Evolutionary conservation across 2,329 filamentous ascomycete genomes (phyloP), one percentile per base, ranked within the genome.

Genomic region (Rhinocladiella similis): DNA sequence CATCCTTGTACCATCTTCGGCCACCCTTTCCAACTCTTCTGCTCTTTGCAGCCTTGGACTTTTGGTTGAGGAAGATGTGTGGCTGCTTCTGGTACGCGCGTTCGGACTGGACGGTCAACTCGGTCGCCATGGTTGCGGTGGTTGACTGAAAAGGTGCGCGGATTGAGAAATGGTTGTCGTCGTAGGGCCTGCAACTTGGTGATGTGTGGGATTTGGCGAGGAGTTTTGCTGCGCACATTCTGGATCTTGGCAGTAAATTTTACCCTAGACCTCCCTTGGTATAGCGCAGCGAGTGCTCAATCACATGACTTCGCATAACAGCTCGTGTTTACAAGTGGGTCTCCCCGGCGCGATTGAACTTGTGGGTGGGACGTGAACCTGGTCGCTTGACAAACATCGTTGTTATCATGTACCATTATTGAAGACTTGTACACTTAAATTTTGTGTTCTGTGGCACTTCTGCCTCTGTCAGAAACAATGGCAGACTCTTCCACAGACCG

Each of bases 31-130:
- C 91, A 72, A 88, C 88, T 78, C 87, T 80, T 73, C 80, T 88
- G 79, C 83, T 82, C 77, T 89, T 90, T 81, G 89, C 88, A 76
- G 86, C 81, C 85, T 91, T 91, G 79, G 83, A 82, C 89, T 99
- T 99, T 77, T 88, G 84, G 88, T 97, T 97, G 75, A 90, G 87
- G 90, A 97, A 99, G 86, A 99, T 96, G 83, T 99, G 94, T 80
- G 94, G 94, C 87, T 99, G 93, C 89, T 99, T 99, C 83, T 97
- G 94, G 90, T 90, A 99, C 86, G 94, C 94, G 84, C 94, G 93
- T 89, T 99, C 94, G 79, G 91, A 95, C 88, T 99, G 94, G 81
- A 99, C 94, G 80, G 91, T 96, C 83, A 97, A 86, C 85, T 96
- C 91, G 86, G 91, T 96, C 78, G 91, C 91, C 91, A 96, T 96